phyloP scores from a whole-genome alignment of 805 yeast species.

The Hanseniaspora vineae region DNA sequence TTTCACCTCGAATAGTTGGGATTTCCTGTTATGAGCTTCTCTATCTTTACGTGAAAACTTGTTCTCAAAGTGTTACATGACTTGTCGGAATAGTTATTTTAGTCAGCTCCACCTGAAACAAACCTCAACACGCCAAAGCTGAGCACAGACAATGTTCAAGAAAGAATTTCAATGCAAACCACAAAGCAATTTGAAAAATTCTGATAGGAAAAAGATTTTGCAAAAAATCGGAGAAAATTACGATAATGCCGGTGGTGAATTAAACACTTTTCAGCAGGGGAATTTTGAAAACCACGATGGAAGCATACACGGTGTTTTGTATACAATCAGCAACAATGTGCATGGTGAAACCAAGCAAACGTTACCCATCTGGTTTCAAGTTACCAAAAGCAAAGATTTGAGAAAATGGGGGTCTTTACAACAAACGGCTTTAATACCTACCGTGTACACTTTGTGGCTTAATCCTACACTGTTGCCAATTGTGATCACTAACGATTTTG shows the following conservation, averaged over 20 bases:
- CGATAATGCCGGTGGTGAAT: neutral
- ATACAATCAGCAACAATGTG: neutral
- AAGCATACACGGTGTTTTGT: neutral
- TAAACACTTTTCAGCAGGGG: neutral
- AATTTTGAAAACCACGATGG: neutral
- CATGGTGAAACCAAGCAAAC: neutral
- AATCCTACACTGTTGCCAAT: slow-evolving; percentile 50
- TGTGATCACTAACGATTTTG: slow-evolving; percentile 60
- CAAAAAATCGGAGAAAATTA: slow-evolving; percentile 28
- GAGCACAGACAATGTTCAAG: slow-evolving; percentile 17
- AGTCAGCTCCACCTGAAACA: too few relatives aligned
- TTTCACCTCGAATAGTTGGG: too few relatives aligned
- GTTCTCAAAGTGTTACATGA: too few relatives aligned
- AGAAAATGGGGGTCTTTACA: neutral
- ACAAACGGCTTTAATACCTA: slow-evolving; percentile 38
- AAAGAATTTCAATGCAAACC: slow-evolving; percentile 46
- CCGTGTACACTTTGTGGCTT: slow-evolving; percentile 61
- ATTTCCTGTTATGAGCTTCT: too few relatives aligned
- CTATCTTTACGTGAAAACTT: too few relatives aligned
- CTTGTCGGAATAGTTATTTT: too few relatives aligned
- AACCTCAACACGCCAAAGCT: too few relatives aligned
- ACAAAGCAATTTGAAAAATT: slow-evolving; percentile 63
- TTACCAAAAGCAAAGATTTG: neutral
- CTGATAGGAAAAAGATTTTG: slow-evolving; percentile 47
- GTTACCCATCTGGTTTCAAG: neutral